Evolutionary conservation across 108 stramenopile genomes (phyloP), one percentile per base, ranked within the genome.

Genomic region (Fragilaria crotonensis): DNA sequence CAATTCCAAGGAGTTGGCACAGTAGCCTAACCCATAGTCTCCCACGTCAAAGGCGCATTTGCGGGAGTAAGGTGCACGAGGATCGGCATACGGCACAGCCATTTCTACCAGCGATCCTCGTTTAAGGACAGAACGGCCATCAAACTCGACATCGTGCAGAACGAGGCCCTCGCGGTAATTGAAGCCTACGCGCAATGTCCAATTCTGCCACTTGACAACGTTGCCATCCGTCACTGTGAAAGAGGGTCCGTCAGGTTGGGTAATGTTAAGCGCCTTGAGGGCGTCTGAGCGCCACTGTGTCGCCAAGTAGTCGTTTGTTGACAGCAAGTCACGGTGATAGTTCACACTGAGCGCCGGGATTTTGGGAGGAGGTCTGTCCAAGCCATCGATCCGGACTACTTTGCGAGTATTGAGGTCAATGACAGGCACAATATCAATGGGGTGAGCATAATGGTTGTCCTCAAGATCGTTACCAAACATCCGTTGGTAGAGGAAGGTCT

Each of bases 361-460:
- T 28, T 62, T 47, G 0, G 76, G 73, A 5, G 78, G 56, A 4
- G 62, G 57, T 7, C 75, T 62, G 52, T 72, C 70, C 45, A 77
- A 25, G 17, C 72, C 84, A 55, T 76, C 73, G 36, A 86, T 78
- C 30, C 54, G 41, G 1, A 86, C 76, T 21, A 86, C 77, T 11
- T 26, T 41, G 9, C 48, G 47, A 4, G 79, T 31, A 55, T 75
- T 80, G 41, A 86, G 62, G 55, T 82, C 79, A 5, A 86, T 76
- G 5, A 86, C 64, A 11, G 84, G 84, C 5, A 86, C 31, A 48
- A 86, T 68, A 49, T 82, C 83, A 44, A 86, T 82, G 23, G 84
- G 84, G 63, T 86, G 84, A 18, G 84, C 79, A 59, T 86, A 86
- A 48, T 80, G 79, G 60, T 86, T 86, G 71, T 80, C 81, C 17